Conservation (phyloP, 75 land plant species). For the Adiantum capillusveneris region DNA sequence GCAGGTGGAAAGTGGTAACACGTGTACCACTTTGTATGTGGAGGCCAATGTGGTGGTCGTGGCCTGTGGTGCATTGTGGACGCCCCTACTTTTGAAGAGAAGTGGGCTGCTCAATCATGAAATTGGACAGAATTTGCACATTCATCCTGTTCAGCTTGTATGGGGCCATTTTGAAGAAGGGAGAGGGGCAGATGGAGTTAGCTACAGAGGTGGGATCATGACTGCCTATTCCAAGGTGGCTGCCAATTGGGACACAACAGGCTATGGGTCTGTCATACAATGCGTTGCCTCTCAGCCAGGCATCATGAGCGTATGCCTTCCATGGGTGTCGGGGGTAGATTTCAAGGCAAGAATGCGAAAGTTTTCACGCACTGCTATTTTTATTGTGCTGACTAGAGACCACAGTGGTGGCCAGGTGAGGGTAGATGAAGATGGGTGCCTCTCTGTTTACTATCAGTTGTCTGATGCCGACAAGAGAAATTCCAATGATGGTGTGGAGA, state of each 20-base stretch:
- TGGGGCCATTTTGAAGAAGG: conserved; percentile 69
- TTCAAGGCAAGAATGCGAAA: conserved; percentile 39
- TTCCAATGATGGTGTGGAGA: conserved; percentile 36
- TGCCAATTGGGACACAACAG: conserved; percentile 7
- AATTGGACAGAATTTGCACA: conserved; percentile 68
- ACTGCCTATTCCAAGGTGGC: conserved; percentile 49
- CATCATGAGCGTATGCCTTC: conserved; percentile 12
- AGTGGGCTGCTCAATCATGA: conserved; percentile 70
- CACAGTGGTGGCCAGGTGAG: conserved; percentile 55
- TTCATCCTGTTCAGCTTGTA: conserved; percentile 58
- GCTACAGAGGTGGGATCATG: conserved; percentile 74
- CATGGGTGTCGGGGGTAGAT: conserved; percentile 41
- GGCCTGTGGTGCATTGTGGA: conserved; percentile 72
- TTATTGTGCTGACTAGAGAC: conserved; percentile 56
- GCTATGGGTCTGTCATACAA: conserved; percentile 37
- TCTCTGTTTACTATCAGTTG: conserved; percentile 37
- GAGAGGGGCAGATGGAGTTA: conserved; percentile 8
- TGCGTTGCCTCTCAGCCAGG: conserved; percentile 47
- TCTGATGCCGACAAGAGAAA: conserved; percentile 29
- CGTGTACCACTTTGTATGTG: too few relatives aligned
- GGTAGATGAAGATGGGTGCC: conserved; percentile 23
- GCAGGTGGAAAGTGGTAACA: too few relatives aligned
- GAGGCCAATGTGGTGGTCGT: conserved; percentile 51
- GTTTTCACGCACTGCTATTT: conserved; percentile 43
- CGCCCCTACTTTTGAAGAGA: conserved; percentile 53